Percentiles rank a stretch among this genome's conserved stretches.
These are phyloP conservation scores for Dothideomycetes sp. DNA, from an alignment of 2,329 filamentous ascomycete species.

Conservation along the genomic window DNA sequence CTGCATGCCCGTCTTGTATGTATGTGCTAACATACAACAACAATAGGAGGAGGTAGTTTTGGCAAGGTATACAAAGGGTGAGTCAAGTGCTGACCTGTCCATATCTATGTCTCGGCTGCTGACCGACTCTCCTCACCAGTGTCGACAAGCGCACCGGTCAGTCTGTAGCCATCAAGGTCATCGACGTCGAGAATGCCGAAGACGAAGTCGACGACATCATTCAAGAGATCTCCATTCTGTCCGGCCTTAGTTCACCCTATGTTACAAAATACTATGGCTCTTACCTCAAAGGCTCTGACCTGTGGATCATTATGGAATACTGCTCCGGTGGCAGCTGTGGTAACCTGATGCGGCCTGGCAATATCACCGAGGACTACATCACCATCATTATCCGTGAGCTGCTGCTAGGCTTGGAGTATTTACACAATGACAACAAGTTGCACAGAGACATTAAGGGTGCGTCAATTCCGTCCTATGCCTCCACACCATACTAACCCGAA, in stretches of 20 bases:
- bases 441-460: slow-evolving; percentile 93
- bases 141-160: slow-evolving; percentile 90
- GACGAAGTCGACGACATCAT: slow-evolving; percentile 99
- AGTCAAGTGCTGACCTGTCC: slow-evolving; percentile 18
- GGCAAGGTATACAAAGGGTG: slow-evolving; percentile 98
- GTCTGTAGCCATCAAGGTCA: slow-evolving; percentile 94
- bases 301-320: slow-evolving; percentile 99
- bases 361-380: slow-evolving; percentile 91
- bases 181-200: slow-evolving; percentile 97
- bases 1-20: not conserved
- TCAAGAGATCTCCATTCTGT: slow-evolving; percentile 94
- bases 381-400: slow-evolving; percentile 89
- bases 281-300: slow-evolving; percentile 86
- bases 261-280: slow-evolving; percentile 98
- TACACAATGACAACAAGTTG: slow-evolving; percentile 91
- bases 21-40: not conserved
- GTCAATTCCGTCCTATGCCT: not conserved
- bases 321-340: slow-evolving; percentile 94
- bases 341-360: slow-evolving; percentile 87
- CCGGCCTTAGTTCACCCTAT: slow-evolving; percentile 88
- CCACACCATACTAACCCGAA: slow-evolving; percentile 1
- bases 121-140: slow-evolving; percentile 36
- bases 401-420: slow-evolving; percentile 79
- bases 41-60: slow-evolving; percentile 83
- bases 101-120: not conserved